Conservation (phyloP, 345 rosid genomes). For the Nephelium lappaceum region DNA sequence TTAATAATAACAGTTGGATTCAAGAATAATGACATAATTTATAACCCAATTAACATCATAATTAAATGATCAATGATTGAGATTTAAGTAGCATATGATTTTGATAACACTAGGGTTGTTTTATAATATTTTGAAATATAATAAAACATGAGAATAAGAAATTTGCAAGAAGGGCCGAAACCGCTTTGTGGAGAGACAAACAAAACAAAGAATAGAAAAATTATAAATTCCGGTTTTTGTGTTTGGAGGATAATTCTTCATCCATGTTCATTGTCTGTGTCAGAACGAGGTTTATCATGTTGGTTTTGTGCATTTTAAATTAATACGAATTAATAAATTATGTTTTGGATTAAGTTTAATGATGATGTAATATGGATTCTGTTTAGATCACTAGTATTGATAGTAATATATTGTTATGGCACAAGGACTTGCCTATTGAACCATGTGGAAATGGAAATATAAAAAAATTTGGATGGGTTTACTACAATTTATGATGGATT, state of each 20-base stretch:
- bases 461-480: neutral
- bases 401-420: neutral
- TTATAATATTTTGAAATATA: neutral
- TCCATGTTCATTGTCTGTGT: conserved; percentile 47
- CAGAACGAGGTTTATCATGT: conserved; percentile 36
- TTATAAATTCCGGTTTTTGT: neutral
- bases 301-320: conserved; percentile 11
- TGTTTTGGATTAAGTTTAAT: neutral
- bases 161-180: conserved; percentile 32
- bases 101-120: neutral
- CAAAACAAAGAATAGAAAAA: neutral
- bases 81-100: neutral
- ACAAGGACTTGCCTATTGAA: neutral
- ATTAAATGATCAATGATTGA: conserved; percentile 15
- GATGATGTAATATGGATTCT: conserved; percentile 4
- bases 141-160: neutral
- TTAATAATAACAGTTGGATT: conserved; percentile 28
- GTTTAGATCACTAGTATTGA: neutral
- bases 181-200: conserved; percentile 28
- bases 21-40: conserved; percentile 28
- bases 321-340: neutral
- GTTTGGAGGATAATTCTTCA: conserved; percentile 24
- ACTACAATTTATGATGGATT: no score
- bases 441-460: conserved; percentile 10
- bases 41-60: neutral